These are phyloP conservation scores for Rhytidiadelphus loreus DNA, from an alignment of 225 moss, liverwort and hornwort genomes.

Conservation along the genomic window DNA sequence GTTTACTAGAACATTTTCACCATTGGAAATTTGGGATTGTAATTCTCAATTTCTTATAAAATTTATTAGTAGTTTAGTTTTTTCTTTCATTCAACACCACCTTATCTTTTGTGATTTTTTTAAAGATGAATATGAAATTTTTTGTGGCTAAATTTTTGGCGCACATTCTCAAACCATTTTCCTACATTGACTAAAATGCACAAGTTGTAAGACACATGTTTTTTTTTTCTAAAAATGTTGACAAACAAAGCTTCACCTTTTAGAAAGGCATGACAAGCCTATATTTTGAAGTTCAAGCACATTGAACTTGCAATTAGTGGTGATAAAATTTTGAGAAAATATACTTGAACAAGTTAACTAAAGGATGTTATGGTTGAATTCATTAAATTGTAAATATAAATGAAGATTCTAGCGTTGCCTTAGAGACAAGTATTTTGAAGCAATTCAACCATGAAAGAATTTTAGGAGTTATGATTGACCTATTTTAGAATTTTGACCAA, in stretches of 20 bases:
- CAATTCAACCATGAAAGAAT: neutral
- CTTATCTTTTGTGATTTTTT: neutral
- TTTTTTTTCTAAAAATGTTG: neutral
- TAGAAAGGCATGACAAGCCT: neutral
- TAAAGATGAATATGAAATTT: neutral
- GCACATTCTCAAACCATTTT: neutral
- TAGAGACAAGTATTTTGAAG: neutral
- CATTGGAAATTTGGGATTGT: rapidly evolving
- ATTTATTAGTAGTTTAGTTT: rapidly evolving
- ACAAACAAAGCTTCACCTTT: neutral
- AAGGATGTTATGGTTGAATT: neutral
- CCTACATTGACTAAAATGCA: neutral
- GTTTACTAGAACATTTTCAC: neutral
- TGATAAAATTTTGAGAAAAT: neutral
- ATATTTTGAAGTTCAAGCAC: neutral
- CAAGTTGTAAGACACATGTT: no score
- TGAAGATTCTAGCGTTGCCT: neutral
- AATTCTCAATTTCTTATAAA: neutral
- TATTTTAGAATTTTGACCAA: no score
- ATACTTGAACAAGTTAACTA: neutral
- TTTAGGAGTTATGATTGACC: neutral
- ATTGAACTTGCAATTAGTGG: neutral
- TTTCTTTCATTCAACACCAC: neutral
- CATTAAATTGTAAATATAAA: neutral
- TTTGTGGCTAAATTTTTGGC: neutral